Evolutionary conservation across 768 basidiomycete species (phyloP), one percentile per base, ranked within the genome.

Genomic region (Hirschioporus abietinus): DNA sequence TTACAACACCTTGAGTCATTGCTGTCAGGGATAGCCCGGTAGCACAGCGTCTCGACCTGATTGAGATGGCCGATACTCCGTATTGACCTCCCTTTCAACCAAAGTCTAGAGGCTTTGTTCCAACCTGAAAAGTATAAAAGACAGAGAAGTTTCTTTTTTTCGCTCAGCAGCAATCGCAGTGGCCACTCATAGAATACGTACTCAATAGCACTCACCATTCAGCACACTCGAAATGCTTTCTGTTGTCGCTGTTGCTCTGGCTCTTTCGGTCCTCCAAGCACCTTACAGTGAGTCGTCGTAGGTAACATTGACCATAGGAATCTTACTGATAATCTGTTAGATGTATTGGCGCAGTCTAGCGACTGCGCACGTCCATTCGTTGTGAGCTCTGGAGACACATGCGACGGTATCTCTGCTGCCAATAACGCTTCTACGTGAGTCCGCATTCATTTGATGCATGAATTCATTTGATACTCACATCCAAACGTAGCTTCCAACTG

Each of bases 341-440:
- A 52, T 52, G 42, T 15, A 20, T 52, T 65, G 6, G 25, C 26
- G 10, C 27, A 58, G 58, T 23, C 60, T 20, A 25, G 35, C 9
- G 67, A 73, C 70, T 90, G 88, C 68, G 79, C 79, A 18, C 81
- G 86, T 67, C 82, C 73, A 71, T 86, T 84, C 69, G 81, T 79
- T n/a, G 82, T 90, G 36, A 69, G 74, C 27, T 58, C 72, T 6
- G 83, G 82, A 7, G 86, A 88, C 73, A 84, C 79, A 66, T 90
- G 88, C 74, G 81, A 86, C 72, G 73, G 68, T 34, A 88, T 88
- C 72, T 85, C 82, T 26, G 78, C 78, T 5, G 74, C 76, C 1
- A 72, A 82, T 66, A 78, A 78, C 67, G 80, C 79, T 30, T 84
- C 85, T 8, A 83, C 82, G 78, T 88, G 72, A 70, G 78, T 71